Evolutionary conservation across 208 protist genomes (phyloP), one percentile per base, ranked within the genome.

Genomic region (Herpetomonas samuelpessoai): DNA sequence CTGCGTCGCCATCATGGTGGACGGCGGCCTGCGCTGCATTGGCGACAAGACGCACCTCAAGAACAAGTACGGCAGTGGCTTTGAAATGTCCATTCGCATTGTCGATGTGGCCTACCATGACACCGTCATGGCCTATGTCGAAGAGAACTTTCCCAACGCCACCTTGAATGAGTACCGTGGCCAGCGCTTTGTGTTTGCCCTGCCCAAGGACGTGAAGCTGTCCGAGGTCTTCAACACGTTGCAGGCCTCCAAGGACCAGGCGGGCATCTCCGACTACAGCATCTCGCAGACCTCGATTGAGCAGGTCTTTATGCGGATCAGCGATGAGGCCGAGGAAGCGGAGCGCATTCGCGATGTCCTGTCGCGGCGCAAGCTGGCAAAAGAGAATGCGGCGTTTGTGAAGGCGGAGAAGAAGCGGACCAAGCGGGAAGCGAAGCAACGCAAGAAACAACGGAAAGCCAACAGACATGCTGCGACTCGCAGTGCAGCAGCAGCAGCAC

Each of bases 1-100:
- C 41, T 47, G 72, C 27, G 64, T 94, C 0, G 84, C 73, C 24
- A 96, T 97, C 29, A 95, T 97, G 80, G 68, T 71, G 16, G 62
- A 83, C 52, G 93, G 93, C 39, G 59, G 57, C 14, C 50, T 97
- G 21, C 62, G 66, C 1, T 93, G 83, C 59, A 52, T 97, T 47
- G 93, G 93, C 29, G 73, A 62, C 25, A 76, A 72, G 45, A 79
- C 78, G 54, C 78, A 89, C 41, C 65, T 97, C 30, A 88, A 84
- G 68, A 62, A 51, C 31, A 83, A 84, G 60, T 88, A 81, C 58
- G 77, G 80, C 48, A 76, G 68, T 50, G 76, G 76, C 6, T 83
- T 70, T 57, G 76, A 79, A 41, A 62, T 83, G 63, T 53, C 29
- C 26, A 18, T 79, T 7, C 71, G 68, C 16, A 9, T 62, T 76